phyloP scores from a whole-genome alignment of 176 grass and related monocot genomes.

The sorghum (Sorghum bicolor) region DNA sequence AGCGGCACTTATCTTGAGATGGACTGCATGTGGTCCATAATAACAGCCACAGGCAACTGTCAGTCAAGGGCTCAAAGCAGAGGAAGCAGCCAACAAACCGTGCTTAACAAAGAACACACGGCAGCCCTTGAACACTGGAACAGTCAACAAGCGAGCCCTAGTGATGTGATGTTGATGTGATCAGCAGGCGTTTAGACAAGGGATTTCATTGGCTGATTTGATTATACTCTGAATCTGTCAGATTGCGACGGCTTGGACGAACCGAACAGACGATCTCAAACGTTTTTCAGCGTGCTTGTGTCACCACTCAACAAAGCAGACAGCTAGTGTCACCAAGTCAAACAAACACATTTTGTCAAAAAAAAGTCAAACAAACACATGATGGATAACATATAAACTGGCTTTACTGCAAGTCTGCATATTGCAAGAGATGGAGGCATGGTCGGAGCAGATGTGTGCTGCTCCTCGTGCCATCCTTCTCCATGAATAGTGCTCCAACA shows the following conservation, averaged over 20 bases:
- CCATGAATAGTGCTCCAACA: not conserved
- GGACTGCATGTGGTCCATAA: too few relatives aligned
- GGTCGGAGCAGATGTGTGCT: not conserved
- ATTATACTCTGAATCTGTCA: too few relatives aligned
- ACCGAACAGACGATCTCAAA: too few relatives aligned
- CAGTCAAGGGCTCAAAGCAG: not conserved
- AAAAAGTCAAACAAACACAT: not conserved
- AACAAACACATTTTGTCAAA: not conserved
- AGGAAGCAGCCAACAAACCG: not conserved
- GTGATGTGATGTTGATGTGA: too few relatives aligned
- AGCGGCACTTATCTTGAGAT: too few relatives aligned
- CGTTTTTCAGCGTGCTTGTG: not conserved
- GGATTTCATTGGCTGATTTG: too few relatives aligned
- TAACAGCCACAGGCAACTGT: not conserved
- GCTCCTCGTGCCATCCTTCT: not conserved
- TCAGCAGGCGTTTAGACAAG: too few relatives aligned
- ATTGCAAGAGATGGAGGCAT: too few relatives aligned
- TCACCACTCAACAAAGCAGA: conserved; percentile 9
- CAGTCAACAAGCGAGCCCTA: not conserved
- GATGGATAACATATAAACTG: not conserved
- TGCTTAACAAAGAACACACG: too few relatives aligned
- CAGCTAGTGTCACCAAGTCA: not conserved
- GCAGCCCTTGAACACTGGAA: not conserved
- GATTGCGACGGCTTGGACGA: too few relatives aligned
- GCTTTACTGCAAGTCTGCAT: not conserved